Percentiles rank a stretch among this genome's conserved stretches.
Evolutionary conservation across 345 rosid genomes (phyloP).

Genomic region (Cardamine occulta): DNA sequence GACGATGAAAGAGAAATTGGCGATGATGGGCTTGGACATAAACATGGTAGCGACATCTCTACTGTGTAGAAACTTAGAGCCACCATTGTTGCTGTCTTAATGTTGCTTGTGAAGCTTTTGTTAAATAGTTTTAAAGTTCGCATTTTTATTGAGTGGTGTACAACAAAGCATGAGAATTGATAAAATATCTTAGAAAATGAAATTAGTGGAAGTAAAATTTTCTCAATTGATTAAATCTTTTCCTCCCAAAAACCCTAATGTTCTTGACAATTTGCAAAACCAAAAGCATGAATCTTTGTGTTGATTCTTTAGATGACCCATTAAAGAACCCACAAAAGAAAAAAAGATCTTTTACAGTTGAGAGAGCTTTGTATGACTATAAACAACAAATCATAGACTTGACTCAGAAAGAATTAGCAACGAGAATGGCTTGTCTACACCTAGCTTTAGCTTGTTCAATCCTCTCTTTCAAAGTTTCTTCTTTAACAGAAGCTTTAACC

Average conservation of each 20-base stretch:
- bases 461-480: slow-evolving; percentile 73
- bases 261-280: not conserved
- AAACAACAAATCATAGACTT: slow-evolving; percentile 12
- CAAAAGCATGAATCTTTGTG: slow-evolving; percentile 23
- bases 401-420: slow-evolving; percentile 72
- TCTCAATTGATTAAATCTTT: not conserved
- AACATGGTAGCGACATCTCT: slow-evolving; percentile 38
- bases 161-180: slow-evolving; percentile 18
- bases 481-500: slow-evolving; percentile 88
- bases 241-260: not conserved
- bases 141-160: slow-evolving; percentile 43
- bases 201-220: slow-evolving; percentile 29
- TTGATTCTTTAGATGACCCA: not conserved
- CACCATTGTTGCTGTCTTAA: slow-evolving; percentile 29
- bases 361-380: not conserved
- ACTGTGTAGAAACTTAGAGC: slow-evolving; percentile 24
- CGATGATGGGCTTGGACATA: slow-evolving; percentile 38
- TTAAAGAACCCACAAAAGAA: not conserved
- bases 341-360: not conserved
- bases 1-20: slow-evolving; percentile 25
- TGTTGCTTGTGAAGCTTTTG: slow-evolving; percentile 4
- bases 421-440: slow-evolving; percentile 89
- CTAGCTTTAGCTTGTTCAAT: slow-evolving; percentile 81
- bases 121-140: slow-evolving; percentile 6
- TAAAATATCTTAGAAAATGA: slow-evolving; percentile 2